Conservation (phyloP, 1,284 basidiomycete species). For the Blastosporella zonata region DNA sequence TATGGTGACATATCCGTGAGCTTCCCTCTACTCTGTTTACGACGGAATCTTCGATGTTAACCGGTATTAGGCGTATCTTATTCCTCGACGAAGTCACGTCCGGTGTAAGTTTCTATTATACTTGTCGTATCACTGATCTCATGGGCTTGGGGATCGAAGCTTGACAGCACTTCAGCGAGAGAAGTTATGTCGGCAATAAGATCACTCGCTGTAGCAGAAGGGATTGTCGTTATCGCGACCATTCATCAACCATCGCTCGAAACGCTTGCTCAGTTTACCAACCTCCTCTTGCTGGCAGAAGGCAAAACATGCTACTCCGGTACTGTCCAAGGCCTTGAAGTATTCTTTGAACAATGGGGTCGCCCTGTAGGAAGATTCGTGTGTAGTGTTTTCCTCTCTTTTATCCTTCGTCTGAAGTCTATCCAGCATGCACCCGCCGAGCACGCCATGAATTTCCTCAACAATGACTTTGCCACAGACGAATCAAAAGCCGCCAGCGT, state of each 20-base stretch:
- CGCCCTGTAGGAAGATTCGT: conserved; percentile 35
- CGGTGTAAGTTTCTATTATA: conserved; percentile 34
- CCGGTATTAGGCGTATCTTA: conserved; percentile 40
- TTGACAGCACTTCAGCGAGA: conserved; percentile 61
- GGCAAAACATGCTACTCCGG: conserved; percentile 45
- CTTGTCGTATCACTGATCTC: background rate
- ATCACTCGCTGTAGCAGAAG: conserved; percentile 36
- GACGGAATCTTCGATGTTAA: background rate
- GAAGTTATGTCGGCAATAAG: conserved; percentile 51
- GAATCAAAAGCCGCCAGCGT: conserved; percentile 16
- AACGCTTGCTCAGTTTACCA: conserved; percentile 56
- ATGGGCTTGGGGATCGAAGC: conserved; percentile 23
- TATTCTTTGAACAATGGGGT: conserved; percentile 36
- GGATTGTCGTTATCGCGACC: conserved; percentile 61
- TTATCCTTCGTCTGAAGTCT: background rate
- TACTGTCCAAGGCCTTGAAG: conserved; percentile 41
- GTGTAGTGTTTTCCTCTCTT: conserved; percentile 10
- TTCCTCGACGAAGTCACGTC: conserved; percentile 63
- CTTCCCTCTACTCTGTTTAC: background rate
- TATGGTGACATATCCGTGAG: conserved; percentile 56
- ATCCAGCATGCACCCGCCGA: conserved; percentile 35
- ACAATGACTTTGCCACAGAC: conserved; percentile 41
- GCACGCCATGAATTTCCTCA: conserved; percentile 42
- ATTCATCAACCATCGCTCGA: conserved; percentile 63
- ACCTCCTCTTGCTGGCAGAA: conserved; percentile 51